A percentile compares a stretch with the other conserved stretches of the same genome.
Evolutionary conservation across 2,329 filamentous ascomycete species (phyloP).

Genomic region (Xylaria sp.): DNA sequence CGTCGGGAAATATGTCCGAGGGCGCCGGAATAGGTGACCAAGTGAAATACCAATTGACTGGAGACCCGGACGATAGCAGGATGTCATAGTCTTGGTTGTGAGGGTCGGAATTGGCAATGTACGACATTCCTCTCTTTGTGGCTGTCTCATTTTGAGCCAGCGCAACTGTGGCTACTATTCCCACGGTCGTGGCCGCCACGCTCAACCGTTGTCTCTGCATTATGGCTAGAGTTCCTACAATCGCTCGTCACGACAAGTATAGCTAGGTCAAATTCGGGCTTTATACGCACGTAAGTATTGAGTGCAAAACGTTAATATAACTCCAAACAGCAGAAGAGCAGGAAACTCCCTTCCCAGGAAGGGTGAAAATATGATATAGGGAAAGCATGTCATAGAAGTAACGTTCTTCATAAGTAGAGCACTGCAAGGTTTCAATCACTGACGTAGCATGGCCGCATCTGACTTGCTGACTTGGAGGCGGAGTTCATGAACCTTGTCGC

Average conservation of each 20-base stretch:
- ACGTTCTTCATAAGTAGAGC: neutral
- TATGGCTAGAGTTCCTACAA: neutral
- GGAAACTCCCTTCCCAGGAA: neutral
- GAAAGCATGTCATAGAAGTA: neutral
- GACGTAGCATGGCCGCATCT: constrained; percentile 6
- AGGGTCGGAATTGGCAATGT: constrained; percentile 28
- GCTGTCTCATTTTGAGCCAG: neutral
- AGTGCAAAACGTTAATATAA: neutral
- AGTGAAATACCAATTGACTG: constrained; percentile 51
- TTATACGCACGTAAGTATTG: neutral
- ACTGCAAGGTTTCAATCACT: neutral
- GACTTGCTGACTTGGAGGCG: neutral
- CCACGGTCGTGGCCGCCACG: neutral
- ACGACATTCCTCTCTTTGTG: constrained; percentile 40
- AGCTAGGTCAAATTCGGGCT: neutral
- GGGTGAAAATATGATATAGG: neutral
- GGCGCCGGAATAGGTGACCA: constrained; percentile 45
- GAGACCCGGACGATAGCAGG: constrained; percentile 44
- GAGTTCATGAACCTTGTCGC: neutral
- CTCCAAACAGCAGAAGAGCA: neutral
- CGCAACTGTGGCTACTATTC: neutral
- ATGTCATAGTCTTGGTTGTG: constrained; percentile 43
- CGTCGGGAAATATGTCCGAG: constrained; percentile 28
- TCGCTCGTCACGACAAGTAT: neutral
- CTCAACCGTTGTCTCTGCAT: neutral